Evolutionary conservation across 805 yeast genomes (phyloP).

Genomic region (Nadsonia fulvescens): DNA sequence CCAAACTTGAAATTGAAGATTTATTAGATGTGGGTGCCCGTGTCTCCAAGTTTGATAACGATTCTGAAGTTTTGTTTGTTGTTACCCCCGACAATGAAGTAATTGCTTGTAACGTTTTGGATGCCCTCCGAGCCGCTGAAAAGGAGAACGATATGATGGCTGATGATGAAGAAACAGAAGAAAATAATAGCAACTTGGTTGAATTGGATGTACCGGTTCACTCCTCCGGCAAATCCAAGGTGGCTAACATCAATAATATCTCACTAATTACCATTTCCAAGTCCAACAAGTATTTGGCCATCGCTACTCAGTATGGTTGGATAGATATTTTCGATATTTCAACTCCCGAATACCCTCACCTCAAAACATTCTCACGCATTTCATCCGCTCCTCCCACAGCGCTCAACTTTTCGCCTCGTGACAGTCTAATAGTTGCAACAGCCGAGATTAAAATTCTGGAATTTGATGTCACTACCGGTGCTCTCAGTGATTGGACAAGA

Average conservation of each 20-base stretch:
- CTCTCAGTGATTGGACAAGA: constrained; percentile 59
- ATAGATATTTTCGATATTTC: constrained; percentile 31
- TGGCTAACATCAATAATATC: constrained; percentile 33
- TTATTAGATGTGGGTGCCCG: constrained; percentile 8
- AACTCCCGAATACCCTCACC: constrained; percentile 13
- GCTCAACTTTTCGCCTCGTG: constrained; percentile 31
- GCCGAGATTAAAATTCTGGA: constrained; percentile 64
- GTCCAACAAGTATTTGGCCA: constrained; percentile 28
- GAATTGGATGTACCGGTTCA: constrained; percentile 8
- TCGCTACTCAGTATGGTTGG: constrained; percentile 48
- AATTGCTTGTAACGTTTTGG: constrained; percentile 9
- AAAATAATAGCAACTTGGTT: constrained; percentile 2
- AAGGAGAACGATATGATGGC: neutral
- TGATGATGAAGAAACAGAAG: constrained; percentile 7
- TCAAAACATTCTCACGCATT: constrained; percentile 3
- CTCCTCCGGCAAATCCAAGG: constrained; percentile 8
- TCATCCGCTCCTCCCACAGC: constrained; percentile 36
- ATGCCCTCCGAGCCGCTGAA: no score
- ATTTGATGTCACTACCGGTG: constrained; percentile 26
- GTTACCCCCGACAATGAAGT: constrained; percentile 14
- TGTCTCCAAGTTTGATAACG: constrained; percentile 9
- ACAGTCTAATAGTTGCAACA: constrained; percentile 44
- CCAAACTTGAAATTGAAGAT: constrained; percentile 2
- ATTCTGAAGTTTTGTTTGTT: constrained; percentile 9
- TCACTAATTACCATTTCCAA: constrained; percentile 33